phyloP scores from a whole-genome alignment of 2,329 filamentous ascomycete genomes.

The Colletotrichum eleusines region DNA sequence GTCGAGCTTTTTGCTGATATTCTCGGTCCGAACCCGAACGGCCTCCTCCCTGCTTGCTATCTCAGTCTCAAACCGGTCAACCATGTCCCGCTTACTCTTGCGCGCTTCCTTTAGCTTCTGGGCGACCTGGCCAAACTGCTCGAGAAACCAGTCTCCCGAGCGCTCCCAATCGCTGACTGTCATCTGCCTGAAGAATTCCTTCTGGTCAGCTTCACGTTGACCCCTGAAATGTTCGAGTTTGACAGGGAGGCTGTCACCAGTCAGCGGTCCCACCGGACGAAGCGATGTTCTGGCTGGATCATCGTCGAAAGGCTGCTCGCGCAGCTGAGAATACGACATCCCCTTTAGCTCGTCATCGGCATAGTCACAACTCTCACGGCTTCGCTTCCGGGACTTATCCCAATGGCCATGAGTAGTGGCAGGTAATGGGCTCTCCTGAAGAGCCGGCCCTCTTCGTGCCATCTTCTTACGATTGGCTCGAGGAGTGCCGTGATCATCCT shows the following conservation, averaged over 20 bases:
- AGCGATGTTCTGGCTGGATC: slow-evolving; percentile 63
- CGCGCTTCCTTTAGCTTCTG: slow-evolving; percentile 61
- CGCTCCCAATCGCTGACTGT: slow-evolving; percentile 69
- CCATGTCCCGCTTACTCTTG: slow-evolving; percentile 61
- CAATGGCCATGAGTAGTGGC: slow-evolving; percentile 36
- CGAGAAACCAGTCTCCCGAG: slow-evolving; percentile 71
- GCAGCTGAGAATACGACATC: slow-evolving; percentile 66
- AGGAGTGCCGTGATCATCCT: slow-evolving; percentile 41
- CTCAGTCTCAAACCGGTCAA: slow-evolving; percentile 66
- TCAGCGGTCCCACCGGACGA: slow-evolving; percentile 51
- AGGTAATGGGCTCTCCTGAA: slow-evolving; percentile 43
- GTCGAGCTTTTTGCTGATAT: slow-evolving; percentile 66
- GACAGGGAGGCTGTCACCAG: slow-evolving; percentile 58
- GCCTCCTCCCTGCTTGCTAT: slow-evolving; percentile 66
- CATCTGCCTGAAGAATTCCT: slow-evolving; percentile 65
- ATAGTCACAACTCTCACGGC: slow-evolving; percentile 64
- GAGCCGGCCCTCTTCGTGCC: slow-evolving; percentile 42
- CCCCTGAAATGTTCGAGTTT: slow-evolving; percentile 64
- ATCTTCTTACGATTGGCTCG: slow-evolving; percentile 42
- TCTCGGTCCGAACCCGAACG: slow-evolving; percentile 64
- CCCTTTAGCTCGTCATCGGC: slow-evolving; percentile 66
- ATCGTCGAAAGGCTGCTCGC: slow-evolving; percentile 66
- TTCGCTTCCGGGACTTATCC: slow-evolving; percentile 54
- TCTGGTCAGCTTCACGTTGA: slow-evolving; percentile 60
- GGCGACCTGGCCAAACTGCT: slow-evolving; percentile 64